Conservation (phyloP, 1,284 basidiomycete species). For the Entoloma clypeatum region DNA sequence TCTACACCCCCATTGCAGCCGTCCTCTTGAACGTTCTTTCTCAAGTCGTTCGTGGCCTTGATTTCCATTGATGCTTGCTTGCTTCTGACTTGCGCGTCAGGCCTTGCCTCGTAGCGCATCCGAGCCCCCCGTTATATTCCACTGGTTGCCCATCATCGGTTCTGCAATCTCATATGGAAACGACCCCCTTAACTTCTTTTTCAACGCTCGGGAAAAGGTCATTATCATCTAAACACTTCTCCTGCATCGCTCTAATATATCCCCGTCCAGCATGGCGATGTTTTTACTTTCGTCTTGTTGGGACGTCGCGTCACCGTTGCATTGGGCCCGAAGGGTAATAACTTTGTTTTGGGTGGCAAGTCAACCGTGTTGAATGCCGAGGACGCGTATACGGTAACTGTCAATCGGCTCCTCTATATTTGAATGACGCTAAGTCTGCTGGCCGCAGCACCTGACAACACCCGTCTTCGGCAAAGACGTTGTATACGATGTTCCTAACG, state of each 20-base stretch:
- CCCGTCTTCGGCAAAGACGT: conserved; percentile 97
- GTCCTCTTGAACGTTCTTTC: conserved; percentile 1
- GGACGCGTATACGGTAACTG: conserved; percentile 85
- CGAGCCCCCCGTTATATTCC: conserved; percentile 73
- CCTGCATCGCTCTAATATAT: background rate
- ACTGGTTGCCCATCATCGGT: conserved; percentile 75
- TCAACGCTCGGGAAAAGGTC: conserved; percentile 80
- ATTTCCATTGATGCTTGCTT: background rate
- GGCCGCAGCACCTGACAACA: conserved; percentile 78
- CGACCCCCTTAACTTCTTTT: conserved; percentile 81
- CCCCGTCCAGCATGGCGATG: conserved; percentile 53
- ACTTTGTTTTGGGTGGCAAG: conserved; percentile 94
- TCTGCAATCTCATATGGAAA: conserved; percentile 75
- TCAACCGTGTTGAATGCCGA: conserved; percentile 92
- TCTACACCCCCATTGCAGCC: background rate
- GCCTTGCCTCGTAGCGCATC: conserved; percentile 49
- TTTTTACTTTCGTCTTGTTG: conserved; percentile 94
- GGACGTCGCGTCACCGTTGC: conserved; percentile 91
- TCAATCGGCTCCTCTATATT: background rate
- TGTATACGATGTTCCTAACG: conserved; percentile 97
- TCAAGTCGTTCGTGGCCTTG: conserved; percentile 1
- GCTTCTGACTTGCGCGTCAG: conserved; percentile 14
- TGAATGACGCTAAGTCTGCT: conserved; percentile 13
- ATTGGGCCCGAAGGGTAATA: conserved; percentile 89
- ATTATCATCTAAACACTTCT: conserved; percentile 16